Evolutionary conservation across 345 rosid genomes (phyloP), one percentile per base, ranked within the genome.

Genomic region (Gossypium longicalyx): DNA sequence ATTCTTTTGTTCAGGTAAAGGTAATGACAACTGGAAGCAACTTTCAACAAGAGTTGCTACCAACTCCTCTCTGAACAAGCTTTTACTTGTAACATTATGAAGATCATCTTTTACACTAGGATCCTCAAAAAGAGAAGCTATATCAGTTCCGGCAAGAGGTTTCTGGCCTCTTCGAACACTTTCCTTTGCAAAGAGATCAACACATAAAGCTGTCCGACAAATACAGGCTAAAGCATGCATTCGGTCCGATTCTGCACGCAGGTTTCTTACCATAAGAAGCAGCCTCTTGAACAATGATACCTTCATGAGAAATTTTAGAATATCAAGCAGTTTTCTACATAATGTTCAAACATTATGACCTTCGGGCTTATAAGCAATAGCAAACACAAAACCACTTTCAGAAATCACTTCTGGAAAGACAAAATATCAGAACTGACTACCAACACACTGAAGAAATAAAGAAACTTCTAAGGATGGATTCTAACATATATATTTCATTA

Each of bases 201-300:
- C 99, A 79, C 99, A 94, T 25, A 94, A 97, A 77, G 99, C 98
- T 53, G 99, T 94, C 72, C 98, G 90, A 69, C 99, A 94, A 74
- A 94, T 91, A 82, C 99, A 92, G 56, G 99, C 98, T 81, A 94
- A 81, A 38, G 99, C 99, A 82, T 94, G 93, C 99, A 94, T 94
- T 74, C 99, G 91, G 77, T 94, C 98, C 5, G 98, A 92, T 84
- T 94, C 98, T 58, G 98, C 99, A 84, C 99, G 89, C 85, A 92
- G 83, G 82, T 94, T 94, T 80, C 93, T 91, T 76, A 94, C 97
- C 99, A 94, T 94, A 76, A 94, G 90, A 83, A 94, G 97, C 74
- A 94, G 83, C 86, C 91, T 89, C 85, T 88, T 89, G 83, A 94
- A 94, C 83, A 94, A 84, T 29, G 98, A 92, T 84, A 91, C 98